phyloP scores from a whole-genome alignment of 1,284 basidiomycete species.

The Fomitopsis betulina region DNA sequence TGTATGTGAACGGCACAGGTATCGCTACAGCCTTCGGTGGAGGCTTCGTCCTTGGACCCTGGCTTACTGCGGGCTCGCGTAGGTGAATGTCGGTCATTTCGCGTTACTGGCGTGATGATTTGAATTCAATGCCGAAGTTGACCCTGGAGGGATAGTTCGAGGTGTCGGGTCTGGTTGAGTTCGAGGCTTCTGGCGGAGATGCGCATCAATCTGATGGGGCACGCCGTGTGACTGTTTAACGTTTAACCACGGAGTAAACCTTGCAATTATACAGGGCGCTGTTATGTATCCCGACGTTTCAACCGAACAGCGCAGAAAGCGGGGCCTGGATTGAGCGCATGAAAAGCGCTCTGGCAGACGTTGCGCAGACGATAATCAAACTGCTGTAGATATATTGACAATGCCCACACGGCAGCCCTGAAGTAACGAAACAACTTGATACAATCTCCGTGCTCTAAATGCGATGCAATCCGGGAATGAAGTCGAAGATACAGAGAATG shows the following conservation, averaged over 20 bases:
- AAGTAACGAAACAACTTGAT: constrained; percentile 1
- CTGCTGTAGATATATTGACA: background rate
- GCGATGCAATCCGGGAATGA: background rate
- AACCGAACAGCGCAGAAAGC: background rate
- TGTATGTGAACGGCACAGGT: constrained; percentile 57
- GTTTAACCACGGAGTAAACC: background rate
- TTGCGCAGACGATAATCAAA: background rate
- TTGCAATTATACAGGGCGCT: background rate
- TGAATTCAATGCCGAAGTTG: background rate
- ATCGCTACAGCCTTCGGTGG: constrained; percentile 43
- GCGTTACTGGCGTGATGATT: background rate
- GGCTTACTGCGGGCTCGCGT: constrained; percentile 4
- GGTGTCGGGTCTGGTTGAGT: too few species aligned
- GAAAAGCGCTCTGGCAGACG: background rate
- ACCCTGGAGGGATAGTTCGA: background rate
- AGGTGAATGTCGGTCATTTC: constrained; percentile 11
- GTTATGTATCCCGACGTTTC: background rate
- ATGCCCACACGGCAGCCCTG: background rate
- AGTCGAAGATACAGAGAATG: constrained; percentile 1
- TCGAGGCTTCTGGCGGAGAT: too few species aligned
- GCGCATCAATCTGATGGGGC: background rate
- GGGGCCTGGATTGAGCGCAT: background rate
- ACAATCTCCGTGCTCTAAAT: constrained; percentile 3
- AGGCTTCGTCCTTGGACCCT: constrained; percentile 42
- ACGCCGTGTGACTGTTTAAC: too few species aligned